Percentiles rank a stretch among this genome's conserved stretches.
Evolutionary conservation across 1,284 basidiomycete species (phyloP).

Genomic region (Pseudozyma hubeiensis): DNA sequence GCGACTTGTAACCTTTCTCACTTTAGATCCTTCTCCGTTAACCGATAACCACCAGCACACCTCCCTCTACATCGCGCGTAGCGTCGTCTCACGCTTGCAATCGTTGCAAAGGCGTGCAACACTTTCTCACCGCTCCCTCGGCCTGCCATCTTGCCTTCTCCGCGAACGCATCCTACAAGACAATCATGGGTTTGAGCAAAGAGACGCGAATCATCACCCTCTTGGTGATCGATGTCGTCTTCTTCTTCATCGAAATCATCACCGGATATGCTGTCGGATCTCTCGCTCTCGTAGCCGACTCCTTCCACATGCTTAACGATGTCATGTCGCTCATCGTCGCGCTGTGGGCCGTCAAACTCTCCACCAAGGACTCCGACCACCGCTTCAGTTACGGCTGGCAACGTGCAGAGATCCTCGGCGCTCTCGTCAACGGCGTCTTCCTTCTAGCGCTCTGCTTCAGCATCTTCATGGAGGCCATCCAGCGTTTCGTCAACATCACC

Average conservation of each 20-base stretch:
- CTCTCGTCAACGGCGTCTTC: conserved; percentile 93
- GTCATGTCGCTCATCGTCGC: conserved; percentile 94
- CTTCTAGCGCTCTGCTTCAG: conserved; percentile 94
- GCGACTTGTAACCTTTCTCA: too few relatives aligned
- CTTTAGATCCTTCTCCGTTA: too few relatives aligned
- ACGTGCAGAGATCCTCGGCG: conserved; percentile 89
- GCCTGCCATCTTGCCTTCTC: too few relatives aligned
- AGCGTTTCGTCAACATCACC: conserved; percentile 80
- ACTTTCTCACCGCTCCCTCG: too few relatives aligned
- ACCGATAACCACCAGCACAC: too few relatives aligned
- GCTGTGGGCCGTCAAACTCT: conserved; percentile 87
- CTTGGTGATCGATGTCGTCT: conserved; percentile 84
- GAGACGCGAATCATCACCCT: conserved; percentile 74
- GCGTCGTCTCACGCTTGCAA: too few relatives aligned
- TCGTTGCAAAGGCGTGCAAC: too few relatives aligned
- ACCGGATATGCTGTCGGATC: conserved; percentile 91
- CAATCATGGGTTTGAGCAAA: conserved; percentile 44
- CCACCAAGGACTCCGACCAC: conserved; percentile 70
- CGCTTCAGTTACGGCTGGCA: conserved; percentile 96
- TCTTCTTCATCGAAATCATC: conserved; percentile 93
- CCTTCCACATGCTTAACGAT: conserved; percentile 88
- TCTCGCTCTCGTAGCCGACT: conserved; percentile 93
- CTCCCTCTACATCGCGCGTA: too few relatives aligned
- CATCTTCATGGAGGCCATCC: conserved; percentile 91
- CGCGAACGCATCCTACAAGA: not conserved